phyloP scores from a whole-genome alignment of 23 red algal genomes.

The Gracilariopsis chorda region DNA sequence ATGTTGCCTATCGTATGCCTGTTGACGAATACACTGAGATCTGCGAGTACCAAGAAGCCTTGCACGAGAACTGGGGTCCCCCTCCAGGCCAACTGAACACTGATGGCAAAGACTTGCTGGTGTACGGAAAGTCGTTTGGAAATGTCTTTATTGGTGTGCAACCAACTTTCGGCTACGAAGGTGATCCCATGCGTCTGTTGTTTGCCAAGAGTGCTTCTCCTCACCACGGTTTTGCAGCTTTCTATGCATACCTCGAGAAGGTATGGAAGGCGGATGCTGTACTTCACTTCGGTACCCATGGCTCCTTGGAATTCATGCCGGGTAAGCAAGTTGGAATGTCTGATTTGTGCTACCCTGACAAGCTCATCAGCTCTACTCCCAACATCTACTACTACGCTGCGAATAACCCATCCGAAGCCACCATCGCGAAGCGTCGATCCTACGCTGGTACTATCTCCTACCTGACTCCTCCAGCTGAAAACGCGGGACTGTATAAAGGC shows the following conservation, averaged over 20 bases:
- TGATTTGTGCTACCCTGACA: slow-evolving; percentile 93
- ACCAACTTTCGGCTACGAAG: slow-evolving; percentile 98
- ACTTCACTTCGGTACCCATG: slow-evolving; percentile 99
- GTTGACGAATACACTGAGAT: slow-evolving; percentile 76
- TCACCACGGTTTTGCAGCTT: slow-evolving; percentile 98
- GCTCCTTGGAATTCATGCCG: slow-evolving; percentile 99
- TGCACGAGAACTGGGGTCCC: slow-evolving; percentile 97
- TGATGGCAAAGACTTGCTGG: slow-evolving; percentile 91
- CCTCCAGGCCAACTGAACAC: slow-evolving; percentile 96
- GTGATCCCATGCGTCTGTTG: slow-evolving; percentile 97
- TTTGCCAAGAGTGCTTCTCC: slow-evolving; percentile 97
- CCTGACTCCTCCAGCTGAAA: slow-evolving; percentile 96
- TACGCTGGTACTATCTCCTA: slow-evolving; percentile 99
- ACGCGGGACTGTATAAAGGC: slow-evolving; percentile 97
- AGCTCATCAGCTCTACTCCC: slow-evolving; percentile 84
- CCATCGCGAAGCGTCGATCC: slow-evolving; percentile 97
- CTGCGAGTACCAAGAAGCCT: slow-evolving; percentile 75
- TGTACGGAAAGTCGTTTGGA: slow-evolving; percentile 92
- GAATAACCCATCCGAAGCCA: slow-evolving; percentile 98
- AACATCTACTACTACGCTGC: slow-evolving; percentile 99
- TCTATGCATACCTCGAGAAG: slow-evolving; percentile 90
- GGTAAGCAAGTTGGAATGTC: slow-evolving; percentile 99
- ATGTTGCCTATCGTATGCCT: slow-evolving; percentile 95
- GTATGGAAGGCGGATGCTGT: slow-evolving; percentile 91
- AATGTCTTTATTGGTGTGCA: slow-evolving; percentile 96